These are phyloP conservation scores for Yamadazyma aaseri DNA, from an alignment of 1,139 yeast genomes.

Conservation along the genomic window DNA sequence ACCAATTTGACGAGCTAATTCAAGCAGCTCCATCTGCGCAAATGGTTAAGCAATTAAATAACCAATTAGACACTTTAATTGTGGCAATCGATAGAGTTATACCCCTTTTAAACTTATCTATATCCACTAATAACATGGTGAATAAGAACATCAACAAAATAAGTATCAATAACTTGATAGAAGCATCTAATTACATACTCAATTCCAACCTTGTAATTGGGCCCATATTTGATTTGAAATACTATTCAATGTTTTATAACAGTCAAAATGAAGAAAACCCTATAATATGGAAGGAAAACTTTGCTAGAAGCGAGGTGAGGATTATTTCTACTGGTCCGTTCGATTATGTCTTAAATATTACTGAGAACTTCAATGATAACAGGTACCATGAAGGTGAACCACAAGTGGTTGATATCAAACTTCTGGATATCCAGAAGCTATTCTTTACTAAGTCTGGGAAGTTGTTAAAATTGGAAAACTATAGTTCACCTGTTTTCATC, in stretches of 20 bases:
- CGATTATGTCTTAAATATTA: conserved; percentile 45
- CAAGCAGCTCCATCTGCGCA: conserved; percentile 30
- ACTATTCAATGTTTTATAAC: conserved; percentile 67
- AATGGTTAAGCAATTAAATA: conserved; percentile 48
- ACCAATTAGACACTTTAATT: conserved; percentile 47
- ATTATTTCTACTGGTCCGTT: conserved; percentile 28
- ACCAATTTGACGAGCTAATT: conserved; percentile 54
- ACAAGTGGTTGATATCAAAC: conserved; percentile 31
- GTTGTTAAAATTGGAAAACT: conserved; percentile 61
- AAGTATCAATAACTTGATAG: conserved; percentile 36
- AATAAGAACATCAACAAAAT: conserved; percentile 57
- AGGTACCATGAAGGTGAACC: conserved; percentile 67
- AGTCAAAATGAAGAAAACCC: conserved; percentile 35
- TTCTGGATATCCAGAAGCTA: conserved; percentile 48
- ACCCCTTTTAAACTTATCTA: conserved; percentile 65
- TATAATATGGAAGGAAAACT: conserved; percentile 75
- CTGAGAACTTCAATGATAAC: conserved; percentile 69
- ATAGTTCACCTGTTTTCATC: conserved; percentile 68
- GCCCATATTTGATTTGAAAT: conserved; percentile 57
- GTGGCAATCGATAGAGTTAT: conserved; percentile 64
- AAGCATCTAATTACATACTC: conserved; percentile 53
- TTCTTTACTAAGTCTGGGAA: conserved; percentile 77
- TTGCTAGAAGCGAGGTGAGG: conserved; percentile 52
- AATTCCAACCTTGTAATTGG: conserved; percentile 43
- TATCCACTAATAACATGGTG: conserved; percentile 66